These are phyloP conservation scores for Fusarium coffeatum DNA, from an alignment of 2,329 filamentous ascomycete species.

Conservation along the genomic window DNA sequence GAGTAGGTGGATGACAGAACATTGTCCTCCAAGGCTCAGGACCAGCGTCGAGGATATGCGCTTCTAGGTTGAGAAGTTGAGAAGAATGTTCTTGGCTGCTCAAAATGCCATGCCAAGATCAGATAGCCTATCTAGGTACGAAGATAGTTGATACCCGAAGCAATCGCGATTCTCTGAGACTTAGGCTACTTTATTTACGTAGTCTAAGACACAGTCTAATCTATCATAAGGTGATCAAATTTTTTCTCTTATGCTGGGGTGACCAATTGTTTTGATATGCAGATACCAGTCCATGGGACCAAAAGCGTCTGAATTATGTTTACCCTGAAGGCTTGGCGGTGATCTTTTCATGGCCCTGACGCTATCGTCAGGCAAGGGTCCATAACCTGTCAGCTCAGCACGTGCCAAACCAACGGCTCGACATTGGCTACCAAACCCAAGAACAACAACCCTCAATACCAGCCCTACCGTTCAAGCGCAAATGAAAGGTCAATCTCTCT, in stretches of 20 bases:
- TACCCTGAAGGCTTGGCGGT: not conserved
- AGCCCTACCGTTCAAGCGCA: not conserved
- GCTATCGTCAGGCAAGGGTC: too few relatives aligned
- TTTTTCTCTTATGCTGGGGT: not conserved
- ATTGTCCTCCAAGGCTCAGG: too few relatives aligned
- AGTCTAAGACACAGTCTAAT: accelerated
- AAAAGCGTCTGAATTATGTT: too few relatives aligned
- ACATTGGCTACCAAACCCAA: not conserved
- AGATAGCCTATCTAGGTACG: not conserved
- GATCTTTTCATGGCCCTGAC: not conserved
- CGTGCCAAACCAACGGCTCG: not conserved
- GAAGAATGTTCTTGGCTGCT: not conserved
- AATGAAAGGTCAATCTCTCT: not conserved
- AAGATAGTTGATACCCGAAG: too few relatives aligned
- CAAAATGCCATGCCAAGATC: not conserved
- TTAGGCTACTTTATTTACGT: too few relatives aligned
- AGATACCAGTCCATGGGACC: too few relatives aligned
- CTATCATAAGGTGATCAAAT: not conserved
- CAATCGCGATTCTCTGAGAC: too few relatives aligned
- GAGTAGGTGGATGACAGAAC: too few relatives aligned
- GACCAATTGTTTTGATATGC: too few relatives aligned
- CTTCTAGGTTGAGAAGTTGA: too few relatives aligned
- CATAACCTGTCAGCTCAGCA: not conserved
- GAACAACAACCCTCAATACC: not conserved
- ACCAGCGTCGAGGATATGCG: too few relatives aligned